Percentiles rank a stretch among this genome's conserved stretches.
Evolutionary conservation across 139 green algal species (phyloP).

Genomic region (Chlamydomonas asymmetrica): DNA sequence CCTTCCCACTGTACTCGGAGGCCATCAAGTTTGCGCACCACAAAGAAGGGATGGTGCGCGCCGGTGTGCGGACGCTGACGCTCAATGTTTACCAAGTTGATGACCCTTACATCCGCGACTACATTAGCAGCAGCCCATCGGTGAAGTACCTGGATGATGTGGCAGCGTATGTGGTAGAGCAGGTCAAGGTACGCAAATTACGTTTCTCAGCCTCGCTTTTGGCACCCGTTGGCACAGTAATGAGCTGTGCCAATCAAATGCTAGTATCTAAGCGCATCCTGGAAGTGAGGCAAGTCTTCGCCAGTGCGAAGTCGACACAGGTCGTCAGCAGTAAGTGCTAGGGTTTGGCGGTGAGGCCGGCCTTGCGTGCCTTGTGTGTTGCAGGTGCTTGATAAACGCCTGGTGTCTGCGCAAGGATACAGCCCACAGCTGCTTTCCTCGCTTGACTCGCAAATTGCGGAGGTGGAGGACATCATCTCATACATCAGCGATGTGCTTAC

Average conservation of each 20-base stretch:
- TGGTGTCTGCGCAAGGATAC: constrained; percentile 39
- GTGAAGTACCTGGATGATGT: constrained; percentile 70
- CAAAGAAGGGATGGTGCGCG: constrained; percentile 94
- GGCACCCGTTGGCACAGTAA: too few species aligned
- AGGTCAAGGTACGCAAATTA: constrained; percentile 78
- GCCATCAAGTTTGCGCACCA: constrained; percentile 90
- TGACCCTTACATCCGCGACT: constrained; percentile 68
- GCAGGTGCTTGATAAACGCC: constrained; percentile 41
- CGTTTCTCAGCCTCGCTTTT: too few species aligned
- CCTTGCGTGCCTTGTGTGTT: not conserved
- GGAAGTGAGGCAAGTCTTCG: too few species aligned
- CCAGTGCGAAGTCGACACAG: too few species aligned
- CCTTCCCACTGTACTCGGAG: constrained; percentile 92
- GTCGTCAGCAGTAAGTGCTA: too few species aligned
- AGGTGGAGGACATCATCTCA: constrained; percentile 91
- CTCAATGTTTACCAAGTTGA: constrained; percentile 91
- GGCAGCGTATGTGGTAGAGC: constrained; percentile 64
- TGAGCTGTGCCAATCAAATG: too few species aligned
- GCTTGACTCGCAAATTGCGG: constrained; percentile 82
- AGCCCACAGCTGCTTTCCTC: constrained; percentile 35
- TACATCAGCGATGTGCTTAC: constrained; percentile 92
- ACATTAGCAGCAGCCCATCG: constrained; percentile 62
- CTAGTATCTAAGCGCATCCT: too few species aligned
- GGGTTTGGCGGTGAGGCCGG: too few species aligned
- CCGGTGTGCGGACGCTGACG: constrained; percentile 93